These are phyloP conservation scores for Trypanosoma boissoni DNA, from an alignment of 208 protist genomes.

Conservation along the genomic window DNA sequence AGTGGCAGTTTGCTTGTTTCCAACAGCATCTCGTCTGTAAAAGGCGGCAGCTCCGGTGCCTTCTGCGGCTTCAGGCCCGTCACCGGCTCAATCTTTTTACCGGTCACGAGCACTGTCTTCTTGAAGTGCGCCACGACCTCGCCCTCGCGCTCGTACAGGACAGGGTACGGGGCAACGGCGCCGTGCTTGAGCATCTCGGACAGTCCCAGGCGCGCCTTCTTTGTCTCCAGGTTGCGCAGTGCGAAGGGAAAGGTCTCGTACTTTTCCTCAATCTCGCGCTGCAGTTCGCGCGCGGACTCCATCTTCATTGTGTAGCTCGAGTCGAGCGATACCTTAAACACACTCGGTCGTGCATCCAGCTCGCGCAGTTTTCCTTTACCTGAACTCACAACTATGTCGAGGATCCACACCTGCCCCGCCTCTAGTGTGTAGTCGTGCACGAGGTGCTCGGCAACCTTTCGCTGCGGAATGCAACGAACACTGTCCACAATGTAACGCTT, in stretches of 20 bases:
- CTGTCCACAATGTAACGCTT: slow-evolving; percentile 98
- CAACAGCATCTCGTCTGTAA: slow-evolving; percentile 85
- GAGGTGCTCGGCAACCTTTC: slow-evolving; percentile 89
- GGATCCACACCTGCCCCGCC: slow-evolving; percentile 89
- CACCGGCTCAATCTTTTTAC: slow-evolving; percentile 88
- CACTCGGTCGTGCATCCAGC: slow-evolving; percentile 73
- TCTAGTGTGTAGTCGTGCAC: slow-evolving; percentile 94
- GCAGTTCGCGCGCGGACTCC: slow-evolving; percentile 94
- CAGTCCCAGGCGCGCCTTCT: slow-evolving; percentile 93
- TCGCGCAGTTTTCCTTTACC: slow-evolving; percentile 92
- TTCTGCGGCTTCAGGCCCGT: slow-evolving; percentile 88
- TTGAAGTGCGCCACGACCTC: slow-evolving; percentile 92
- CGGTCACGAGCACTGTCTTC: slow-evolving; percentile 86
- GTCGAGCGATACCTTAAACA: slow-evolving; percentile 97
- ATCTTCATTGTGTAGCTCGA: slow-evolving; percentile 96
- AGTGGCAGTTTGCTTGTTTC: slow-evolving; percentile 77
- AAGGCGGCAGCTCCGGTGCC: slow-evolving; percentile 65
- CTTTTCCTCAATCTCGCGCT: slow-evolving; percentile 94
- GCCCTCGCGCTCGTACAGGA: slow-evolving; percentile 94
- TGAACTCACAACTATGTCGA: slow-evolving; percentile 88
- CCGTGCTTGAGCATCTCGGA: slow-evolving; percentile 96
- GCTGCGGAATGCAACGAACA: slow-evolving; percentile 94
- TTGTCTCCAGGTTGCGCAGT: slow-evolving; percentile 91
- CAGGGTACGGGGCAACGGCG: slow-evolving; percentile 96
- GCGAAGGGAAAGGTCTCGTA: slow-evolving; percentile 96